Conservation (phyloP, 768 basidiomycete genomes). For the Albatrellus ellisii region DNA sequence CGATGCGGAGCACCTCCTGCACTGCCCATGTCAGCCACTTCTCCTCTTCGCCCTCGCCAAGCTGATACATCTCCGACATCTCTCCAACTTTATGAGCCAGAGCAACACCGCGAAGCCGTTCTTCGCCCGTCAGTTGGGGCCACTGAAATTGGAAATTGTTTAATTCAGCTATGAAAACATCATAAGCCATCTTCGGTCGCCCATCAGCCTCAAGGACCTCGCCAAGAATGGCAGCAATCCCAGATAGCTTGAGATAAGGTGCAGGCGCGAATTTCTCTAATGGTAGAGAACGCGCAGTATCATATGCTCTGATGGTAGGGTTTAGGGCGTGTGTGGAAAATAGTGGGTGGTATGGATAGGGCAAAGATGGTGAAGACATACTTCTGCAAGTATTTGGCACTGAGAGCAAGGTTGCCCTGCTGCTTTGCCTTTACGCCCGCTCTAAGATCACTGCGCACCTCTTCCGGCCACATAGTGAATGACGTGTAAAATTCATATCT, state of each 20-base stretch:
- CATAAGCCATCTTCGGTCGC: constrained; percentile 18
- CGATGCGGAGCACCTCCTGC: constrained; percentile 27
- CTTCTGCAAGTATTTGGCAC: constrained; percentile 41
- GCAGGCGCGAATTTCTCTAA: constrained; percentile 23
- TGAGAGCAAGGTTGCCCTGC: constrained; percentile 37
- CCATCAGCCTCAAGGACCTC: constrained; percentile 37
- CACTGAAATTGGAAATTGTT: constrained; percentile 16
- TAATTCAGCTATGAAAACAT: constrained; percentile 16
- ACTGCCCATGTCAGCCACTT: constrained; percentile 31
- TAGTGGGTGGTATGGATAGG: background rate
- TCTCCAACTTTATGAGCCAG: constrained; percentile 34
- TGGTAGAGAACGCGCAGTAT: constrained; percentile 34
- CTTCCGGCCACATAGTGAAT: constrained; percentile 54
- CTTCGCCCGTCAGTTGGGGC: constrained; percentile 19
- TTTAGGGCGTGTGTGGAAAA: constrained; percentile 3
- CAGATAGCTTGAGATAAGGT: constrained; percentile 54
- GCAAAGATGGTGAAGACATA: no score
- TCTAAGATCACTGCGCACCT: constrained; percentile 50
- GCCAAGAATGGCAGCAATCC: constrained; percentile 49
- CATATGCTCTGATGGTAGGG: constrained; percentile 36
- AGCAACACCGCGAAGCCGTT: constrained; percentile 31
- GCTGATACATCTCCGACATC: constrained; percentile 22
- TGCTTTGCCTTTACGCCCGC: constrained; percentile 50
- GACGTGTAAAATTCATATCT: constrained; percentile 45
- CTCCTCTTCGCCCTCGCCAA: constrained; percentile 27